phyloP scores from a whole-genome alignment of 345 rosid species.

The Triadica sebifera region DNA sequence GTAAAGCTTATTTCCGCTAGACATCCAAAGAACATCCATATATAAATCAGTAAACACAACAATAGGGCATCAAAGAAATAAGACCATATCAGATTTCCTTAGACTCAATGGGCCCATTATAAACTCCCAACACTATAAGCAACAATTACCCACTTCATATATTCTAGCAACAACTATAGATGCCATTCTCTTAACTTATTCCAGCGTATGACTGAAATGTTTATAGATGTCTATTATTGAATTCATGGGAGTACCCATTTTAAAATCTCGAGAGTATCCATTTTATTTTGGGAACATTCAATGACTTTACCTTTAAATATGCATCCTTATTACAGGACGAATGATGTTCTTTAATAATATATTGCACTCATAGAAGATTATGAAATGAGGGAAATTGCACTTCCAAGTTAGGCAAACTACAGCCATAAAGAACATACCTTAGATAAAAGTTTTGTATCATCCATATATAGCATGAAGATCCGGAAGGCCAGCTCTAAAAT shows the following conservation, averaged over 20 bases:
- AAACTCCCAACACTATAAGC: neutral
- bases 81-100: neutral
- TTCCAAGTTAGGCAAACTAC: neutral
- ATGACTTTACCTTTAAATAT: no score
- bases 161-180: no score
- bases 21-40: neutral
- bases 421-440: constrained; percentile 57
- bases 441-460: constrained; percentile 89
- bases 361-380: neutral
- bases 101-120: neutral
- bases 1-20: neutral
- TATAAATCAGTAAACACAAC: neutral
- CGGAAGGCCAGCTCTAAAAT: constrained; percentile 95
- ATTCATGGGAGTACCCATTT: no score
- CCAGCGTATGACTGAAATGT: no score
- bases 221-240: no score
- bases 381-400: neutral
- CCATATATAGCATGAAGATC: constrained; percentile 99
- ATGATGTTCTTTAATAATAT: neutral
- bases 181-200: no score
- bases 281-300: no score
- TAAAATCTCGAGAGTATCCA: no score
- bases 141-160: no score
- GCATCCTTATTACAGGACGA: neutral
- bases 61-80: constrained; percentile 1